Evolutionary conservation across 495 filamentous ascomycete species (phyloP).

Genomic region (Penicillium soppii): DNA sequence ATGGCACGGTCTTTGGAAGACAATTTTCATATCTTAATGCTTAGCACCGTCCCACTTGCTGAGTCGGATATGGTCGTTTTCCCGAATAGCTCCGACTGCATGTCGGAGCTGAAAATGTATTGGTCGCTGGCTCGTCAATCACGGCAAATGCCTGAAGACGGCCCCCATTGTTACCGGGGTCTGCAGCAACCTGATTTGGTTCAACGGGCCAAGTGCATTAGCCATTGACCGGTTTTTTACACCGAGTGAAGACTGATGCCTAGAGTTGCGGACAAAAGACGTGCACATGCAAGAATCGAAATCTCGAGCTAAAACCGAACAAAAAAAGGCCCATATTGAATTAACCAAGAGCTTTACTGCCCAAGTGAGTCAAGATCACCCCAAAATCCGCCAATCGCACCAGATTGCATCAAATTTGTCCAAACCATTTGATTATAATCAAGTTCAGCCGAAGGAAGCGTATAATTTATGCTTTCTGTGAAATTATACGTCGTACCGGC

Average conservation of each 20-base stretch:
- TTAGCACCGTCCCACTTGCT: neutral
- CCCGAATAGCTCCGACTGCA: too few species aligned
- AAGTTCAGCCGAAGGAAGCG: neutral
- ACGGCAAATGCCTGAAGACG: neutral
- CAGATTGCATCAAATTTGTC: conserved; percentile 3
- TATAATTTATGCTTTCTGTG: neutral
- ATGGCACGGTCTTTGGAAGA: neutral
- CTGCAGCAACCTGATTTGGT: neutral
- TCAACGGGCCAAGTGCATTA: neutral
- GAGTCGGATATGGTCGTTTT: neutral
- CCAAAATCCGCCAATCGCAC: neutral
- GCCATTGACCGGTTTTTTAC: too few species aligned
- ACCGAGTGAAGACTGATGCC: too few species aligned
- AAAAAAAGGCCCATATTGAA: too few species aligned
- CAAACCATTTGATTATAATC: neutral
- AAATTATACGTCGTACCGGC: neutral
- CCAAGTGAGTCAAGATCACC: neutral
- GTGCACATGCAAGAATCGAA: too few species aligned
- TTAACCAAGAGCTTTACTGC: neutral
- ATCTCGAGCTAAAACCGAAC: too few species aligned
- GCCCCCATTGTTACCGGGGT: neutral
- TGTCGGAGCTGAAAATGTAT: neutral
- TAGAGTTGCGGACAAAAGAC: too few species aligned
- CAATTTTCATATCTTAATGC: neutral
- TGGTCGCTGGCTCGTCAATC: neutral